These are phyloP conservation scores for Aspergillus oerlinghausenensis DNA, from an alignment of 2,329 filamentous ascomycete species.

Conservation along the genomic window DNA sequence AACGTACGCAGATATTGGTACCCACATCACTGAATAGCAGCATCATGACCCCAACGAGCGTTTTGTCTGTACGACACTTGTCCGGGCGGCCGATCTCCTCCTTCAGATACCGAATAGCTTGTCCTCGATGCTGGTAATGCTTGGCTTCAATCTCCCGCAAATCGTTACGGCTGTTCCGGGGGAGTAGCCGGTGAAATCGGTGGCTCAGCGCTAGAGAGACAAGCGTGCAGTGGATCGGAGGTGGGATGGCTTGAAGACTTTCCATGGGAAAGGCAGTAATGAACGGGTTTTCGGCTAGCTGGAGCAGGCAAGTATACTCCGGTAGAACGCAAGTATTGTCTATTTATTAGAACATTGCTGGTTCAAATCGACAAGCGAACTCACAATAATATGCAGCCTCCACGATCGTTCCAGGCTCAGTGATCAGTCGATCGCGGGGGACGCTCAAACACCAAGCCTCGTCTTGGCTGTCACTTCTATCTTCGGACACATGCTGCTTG, in stretches of 20 bases:
- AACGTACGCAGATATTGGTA: not conserved
- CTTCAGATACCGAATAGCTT: constrained; percentile 1
- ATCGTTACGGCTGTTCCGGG: not conserved
- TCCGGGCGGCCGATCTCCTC: not conserved
- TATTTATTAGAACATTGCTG: not conserved
- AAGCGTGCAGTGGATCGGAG: constrained; percentile 3
- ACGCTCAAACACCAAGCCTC: not conserved
- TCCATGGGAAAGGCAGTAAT: not conserved
- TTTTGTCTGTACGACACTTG: not conserved
- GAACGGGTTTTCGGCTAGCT: constrained; percentile 3
- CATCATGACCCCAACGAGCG: constrained; percentile 5
- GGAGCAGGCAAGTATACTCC: not conserved
- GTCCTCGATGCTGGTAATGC: constrained; percentile 5
- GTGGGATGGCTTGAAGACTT: not conserved
- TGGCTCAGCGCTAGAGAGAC: constrained; percentile 4
- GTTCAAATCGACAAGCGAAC: not conserved
- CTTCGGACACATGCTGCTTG: not conserved
- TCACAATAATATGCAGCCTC: constrained; percentile 5
- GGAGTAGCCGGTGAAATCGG: not conserved
- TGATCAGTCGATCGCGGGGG: not conserved
- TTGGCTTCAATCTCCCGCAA: not conserved
- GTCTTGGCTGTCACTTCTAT: not conserved
- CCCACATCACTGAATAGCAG: constrained; percentile 8
- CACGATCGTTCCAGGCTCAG: not conserved
- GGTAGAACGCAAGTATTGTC: constrained; percentile 2